Evolutionary conservation across 2,329 filamentous ascomycete species (phyloP).

Genomic region (Monosporascus sp.): DNA sequence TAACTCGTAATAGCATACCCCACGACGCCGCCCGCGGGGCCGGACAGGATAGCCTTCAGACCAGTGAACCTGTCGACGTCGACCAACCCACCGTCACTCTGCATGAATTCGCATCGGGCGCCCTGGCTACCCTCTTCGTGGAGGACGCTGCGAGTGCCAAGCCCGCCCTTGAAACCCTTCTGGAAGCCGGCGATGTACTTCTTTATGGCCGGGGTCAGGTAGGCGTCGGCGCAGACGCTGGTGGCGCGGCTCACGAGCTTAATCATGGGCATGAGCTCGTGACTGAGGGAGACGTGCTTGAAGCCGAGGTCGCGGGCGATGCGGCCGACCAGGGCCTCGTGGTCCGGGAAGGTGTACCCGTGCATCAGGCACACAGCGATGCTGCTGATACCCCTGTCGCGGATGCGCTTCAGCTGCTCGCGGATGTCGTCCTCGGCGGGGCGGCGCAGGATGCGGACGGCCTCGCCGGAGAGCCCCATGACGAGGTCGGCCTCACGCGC

Average conservation of each 20-base stretch:
- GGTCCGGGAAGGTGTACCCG: slow-evolving; percentile 82
- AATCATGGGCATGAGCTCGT: slow-evolving; percentile 86
- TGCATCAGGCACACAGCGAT: slow-evolving; percentile 91
- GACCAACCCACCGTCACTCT: slow-evolving; percentile 70
- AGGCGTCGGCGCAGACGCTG: slow-evolving; percentile 74
- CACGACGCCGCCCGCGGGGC: slow-evolving; percentile 88
- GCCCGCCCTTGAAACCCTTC: slow-evolving; percentile 71
- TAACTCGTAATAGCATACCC: slow-evolving; percentile 91
- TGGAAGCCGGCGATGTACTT: slow-evolving; percentile 72
- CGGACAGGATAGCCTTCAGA: slow-evolving; percentile 77
- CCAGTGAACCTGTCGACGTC: slow-evolving; percentile 81
- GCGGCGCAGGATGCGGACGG: slow-evolving; percentile 62
- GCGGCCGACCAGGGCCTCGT: slow-evolving; percentile 72
- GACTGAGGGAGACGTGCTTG: slow-evolving; percentile 72
- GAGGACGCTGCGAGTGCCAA: slow-evolving; percentile 71
- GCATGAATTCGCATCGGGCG: slow-evolving; percentile 91
- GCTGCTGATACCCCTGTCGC: slow-evolving; percentile 66
- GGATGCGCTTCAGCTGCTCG: slow-evolving; percentile 59
- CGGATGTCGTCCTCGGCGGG: slow-evolving; percentile 53
- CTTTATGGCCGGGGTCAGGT: slow-evolving; percentile 72
- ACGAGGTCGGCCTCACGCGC: slow-evolving; percentile 53
- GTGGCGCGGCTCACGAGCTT: slow-evolving; percentile 72
- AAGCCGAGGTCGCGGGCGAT: slow-evolving; percentile 79
- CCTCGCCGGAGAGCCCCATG: slow-evolving; percentile 67
- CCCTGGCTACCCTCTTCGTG: slow-evolving; percentile 58